These are phyloP conservation scores for Krasilnikovozyma curviuscula DNA, from an alignment of 768 basidiomycete genomes.

Conservation along the genomic window DNA sequence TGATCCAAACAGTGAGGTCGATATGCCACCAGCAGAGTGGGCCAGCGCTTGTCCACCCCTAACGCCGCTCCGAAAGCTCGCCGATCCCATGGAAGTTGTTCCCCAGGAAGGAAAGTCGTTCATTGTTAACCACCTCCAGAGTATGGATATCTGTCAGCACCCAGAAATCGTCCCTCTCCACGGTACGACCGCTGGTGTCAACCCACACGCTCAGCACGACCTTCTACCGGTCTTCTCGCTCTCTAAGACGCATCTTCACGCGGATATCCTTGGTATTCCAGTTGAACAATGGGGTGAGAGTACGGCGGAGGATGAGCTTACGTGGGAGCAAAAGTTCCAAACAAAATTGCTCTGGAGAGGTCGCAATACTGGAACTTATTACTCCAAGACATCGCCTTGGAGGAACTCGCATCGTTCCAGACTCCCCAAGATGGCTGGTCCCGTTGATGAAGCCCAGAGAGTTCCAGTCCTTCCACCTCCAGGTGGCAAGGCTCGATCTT, in stretches of 20 bases:
- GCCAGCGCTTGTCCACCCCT: conserved; percentile 4
- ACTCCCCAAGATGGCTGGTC: conserved; percentile 16
- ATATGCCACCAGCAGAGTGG: conserved; percentile 1
- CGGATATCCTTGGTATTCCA: conserved; percentile 19
- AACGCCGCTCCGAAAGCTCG: neutral
- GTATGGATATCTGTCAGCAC: conserved; percentile 17
- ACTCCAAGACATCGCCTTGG: conserved; percentile 15
- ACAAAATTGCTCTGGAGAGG: conserved; percentile 19
- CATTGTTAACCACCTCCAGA: conserved; percentile 17
- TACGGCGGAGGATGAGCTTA: conserved; percentile 10
- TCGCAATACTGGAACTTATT: conserved; percentile 18
- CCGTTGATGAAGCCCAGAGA: no score
- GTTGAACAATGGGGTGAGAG: conserved; percentile 18
- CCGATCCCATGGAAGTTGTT: conserved; percentile 7
- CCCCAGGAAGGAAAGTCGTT: conserved; percentile 16
- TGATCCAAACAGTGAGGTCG: conserved; percentile 13
- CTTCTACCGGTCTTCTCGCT: conserved; percentile 18
- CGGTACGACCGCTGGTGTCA: conserved; percentile 11
- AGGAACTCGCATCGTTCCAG: conserved; percentile 17
- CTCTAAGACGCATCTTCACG: conserved; percentile 18
- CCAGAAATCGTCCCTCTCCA: conserved; percentile 18
- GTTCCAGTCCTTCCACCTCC: neutral
- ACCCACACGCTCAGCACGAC: conserved; percentile 10
- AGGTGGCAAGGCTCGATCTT: neutral
- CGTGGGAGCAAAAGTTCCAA: conserved; percentile 16